Evolutionary conservation across 306 rosid genomes (phyloP), one percentile per base, ranked within the genome.

Genomic region (Glycine tomentella): DNA sequence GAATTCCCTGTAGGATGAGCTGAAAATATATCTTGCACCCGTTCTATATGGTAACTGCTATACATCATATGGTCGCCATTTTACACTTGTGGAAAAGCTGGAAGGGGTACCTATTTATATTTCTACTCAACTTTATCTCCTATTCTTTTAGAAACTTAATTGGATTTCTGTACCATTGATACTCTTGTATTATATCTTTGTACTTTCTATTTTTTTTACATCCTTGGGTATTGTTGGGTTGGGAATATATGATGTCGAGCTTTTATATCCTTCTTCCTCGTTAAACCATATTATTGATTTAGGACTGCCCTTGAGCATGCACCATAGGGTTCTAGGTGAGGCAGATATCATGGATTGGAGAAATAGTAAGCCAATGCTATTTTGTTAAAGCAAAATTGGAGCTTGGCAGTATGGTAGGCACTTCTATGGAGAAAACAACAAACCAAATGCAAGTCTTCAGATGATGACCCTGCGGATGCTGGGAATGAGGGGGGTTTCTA

Each of bases 341-440:
- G 40, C 52, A 61, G 50, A 62, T 61, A 34, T 10, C 67, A 25
- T 33, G 40, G 40, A 33, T 33, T 33, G 55, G 44, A 51, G 42
- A 53, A 13, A 12, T 66, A 49, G 52, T 17, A 63, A 33, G 17
- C 20, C 17, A 34, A 34, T 12, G 16, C 46, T 33, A 20, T 13
- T 63, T 12, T 12, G 46, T 34, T 20, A 58, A 20, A 58, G 65
- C 12, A 58, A 58, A 58, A 59, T 9, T 4, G 45, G 89, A 86
- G 78, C 75, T 91, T 59, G 40, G n/a, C 65, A 67, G 44, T n/a
- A 64, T 88, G 90, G 3, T 85, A 90, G 79, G 84, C 91, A 16
- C 86, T 76, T 70, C 68, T 88, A 53, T 88, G 89, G 38, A 85
- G 84, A 72, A 92, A 86, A 89, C 88, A 90, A 3, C 86, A 93